Evolutionary conservation across 1,139 yeast species (phyloP).

Genomic region (Magnusiomyces suaveolens): DNA sequence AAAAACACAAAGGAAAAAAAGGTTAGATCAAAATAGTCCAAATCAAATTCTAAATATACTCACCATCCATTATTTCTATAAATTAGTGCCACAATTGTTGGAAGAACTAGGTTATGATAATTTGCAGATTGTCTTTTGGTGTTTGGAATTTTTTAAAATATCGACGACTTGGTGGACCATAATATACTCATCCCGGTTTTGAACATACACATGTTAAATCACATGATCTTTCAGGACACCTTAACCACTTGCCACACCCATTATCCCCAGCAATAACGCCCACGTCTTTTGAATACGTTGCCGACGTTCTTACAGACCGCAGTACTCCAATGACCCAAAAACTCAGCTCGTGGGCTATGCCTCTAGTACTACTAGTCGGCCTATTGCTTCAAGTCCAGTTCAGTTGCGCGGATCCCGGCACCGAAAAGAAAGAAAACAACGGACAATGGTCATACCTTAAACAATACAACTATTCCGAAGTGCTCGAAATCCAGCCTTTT

Average conservation of each 20-base stretch:
- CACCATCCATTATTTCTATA: not conserved
- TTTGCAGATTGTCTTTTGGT: not conserved
- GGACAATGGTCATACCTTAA: not conserved
- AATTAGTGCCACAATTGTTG: not conserved
- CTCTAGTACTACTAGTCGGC: not conserved
- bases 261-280: not conserved
- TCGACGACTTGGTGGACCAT: too few species aligned
- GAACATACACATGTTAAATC: not conserved
- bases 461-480: constrained; percentile 41
- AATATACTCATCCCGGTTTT: too few species aligned
- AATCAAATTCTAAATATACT: not conserved
- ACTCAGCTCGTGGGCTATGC: not conserved
- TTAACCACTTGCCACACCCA: not conserved
- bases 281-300: not conserved
- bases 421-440: not conserved
- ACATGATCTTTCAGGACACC: not conserved
- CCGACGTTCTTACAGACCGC: not conserved
- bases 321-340: not conserved
- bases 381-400: not conserved
- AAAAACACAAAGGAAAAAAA: not conserved
- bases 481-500: constrained; percentile 53
- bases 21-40: not conserved
- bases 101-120: not conserved
- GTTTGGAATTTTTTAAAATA: not conserved
- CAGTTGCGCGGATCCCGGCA: not conserved